Base-by-base conservation (phyloP, 768 basidiomycete genomes). In the Kwoniella bestiolae region DNA sequence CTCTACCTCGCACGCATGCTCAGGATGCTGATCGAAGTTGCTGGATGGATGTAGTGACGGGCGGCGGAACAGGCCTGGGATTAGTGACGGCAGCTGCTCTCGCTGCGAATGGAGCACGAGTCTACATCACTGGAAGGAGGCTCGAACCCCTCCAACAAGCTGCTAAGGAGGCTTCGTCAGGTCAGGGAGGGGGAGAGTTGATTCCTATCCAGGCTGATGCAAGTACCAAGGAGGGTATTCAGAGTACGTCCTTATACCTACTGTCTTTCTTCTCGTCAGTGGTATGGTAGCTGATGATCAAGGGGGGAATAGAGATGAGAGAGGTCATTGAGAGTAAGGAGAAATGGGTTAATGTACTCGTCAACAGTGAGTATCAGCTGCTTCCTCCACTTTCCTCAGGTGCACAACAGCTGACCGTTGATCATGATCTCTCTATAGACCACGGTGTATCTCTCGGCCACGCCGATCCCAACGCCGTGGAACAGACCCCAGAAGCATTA, bases 41-140 rank as follows among this genome's bases (percentile, higher is more conserved):
- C 12, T 21, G 21, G 2, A n/a, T 7, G 18, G 29, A 16, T n/a
- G 9, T 45, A 73, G 75, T 76, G 3, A 76, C 75, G 49, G 75
- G 71, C 44, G 63, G 70, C 7, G 75, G 75, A 25, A 63, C 71
- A 38, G 75, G 64, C 67, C 45, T 57, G 16, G 70, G 65, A 14
- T 57, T 66, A 25, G 64, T 78, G 41, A 76, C 75, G 11, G 73
- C 76, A 12, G 61, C 70, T 2, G 72, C 76, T 0, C 67, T 80
- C n/a, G 78, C 78, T 12, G 68, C 65, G n/a, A 79, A 80, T 51
- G 79, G 79, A n/a, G 72, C 75, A 38, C 78, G 71, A 52, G 80
- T 81, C 11, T 81, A 80, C 65, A 81, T 81, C 65, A 73, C 74
- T 23, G 79, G 79, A 5, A 66, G 80, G 55, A 51, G 80, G 26